These are phyloP conservation scores for Grigorovia jiainica DNA, from an alignment of 805 yeast genomes.

Conservation along the genomic window DNA sequence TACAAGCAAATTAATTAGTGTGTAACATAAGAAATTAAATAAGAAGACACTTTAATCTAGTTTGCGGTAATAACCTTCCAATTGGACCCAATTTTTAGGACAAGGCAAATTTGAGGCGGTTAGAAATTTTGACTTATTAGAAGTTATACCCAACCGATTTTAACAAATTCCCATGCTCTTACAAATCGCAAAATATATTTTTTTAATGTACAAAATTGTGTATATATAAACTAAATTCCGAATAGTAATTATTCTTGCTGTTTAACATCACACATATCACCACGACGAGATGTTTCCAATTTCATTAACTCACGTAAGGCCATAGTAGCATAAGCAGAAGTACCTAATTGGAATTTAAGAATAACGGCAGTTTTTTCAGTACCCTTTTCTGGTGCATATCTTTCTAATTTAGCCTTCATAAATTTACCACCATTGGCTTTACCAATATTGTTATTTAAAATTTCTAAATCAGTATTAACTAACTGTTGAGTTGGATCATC, in stretches of 20 bases:
- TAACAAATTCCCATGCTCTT: no score
- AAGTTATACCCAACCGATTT: no score
- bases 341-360: slow-evolving; percentile 65
- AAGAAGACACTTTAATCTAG: no score
- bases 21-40: no score
- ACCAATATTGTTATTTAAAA: slow-evolving; percentile 32
- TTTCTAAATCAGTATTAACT: slow-evolving; percentile 68
- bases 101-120: no score
- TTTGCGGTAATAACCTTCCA: no score
- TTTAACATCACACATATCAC: slow-evolving; percentile 38
- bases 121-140: no score
- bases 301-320: slow-evolving; percentile 86
- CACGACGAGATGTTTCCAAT: slow-evolving; percentile 54
- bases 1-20: no score
- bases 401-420: slow-evolving; percentile 24
- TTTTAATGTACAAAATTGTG: background rate
- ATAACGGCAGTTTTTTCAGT: slow-evolving; percentile 60
- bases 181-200: no score
- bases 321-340: slow-evolving; percentile 95
- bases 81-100: no score
- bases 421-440: slow-evolving; percentile 25
- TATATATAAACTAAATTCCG: no score
- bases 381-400: slow-evolving; percentile 29
- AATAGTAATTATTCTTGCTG: slow-evolving; percentile 1
- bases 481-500: slow-evolving; percentile 57